Conservation (phyloP, 78 protist genomes). For the Cavenderia fasciculata region DNA sequence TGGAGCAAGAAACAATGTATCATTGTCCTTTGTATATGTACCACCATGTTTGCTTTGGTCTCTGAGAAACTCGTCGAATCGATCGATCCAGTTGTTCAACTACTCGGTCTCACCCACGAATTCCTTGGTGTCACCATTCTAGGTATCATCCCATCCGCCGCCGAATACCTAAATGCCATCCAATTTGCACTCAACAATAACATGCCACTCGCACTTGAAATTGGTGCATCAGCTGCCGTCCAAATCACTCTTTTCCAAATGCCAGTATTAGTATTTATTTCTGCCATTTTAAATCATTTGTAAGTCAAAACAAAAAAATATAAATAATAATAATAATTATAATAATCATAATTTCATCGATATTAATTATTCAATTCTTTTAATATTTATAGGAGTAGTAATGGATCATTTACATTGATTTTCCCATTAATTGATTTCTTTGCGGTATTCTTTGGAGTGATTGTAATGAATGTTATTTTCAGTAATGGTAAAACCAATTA, state of each 20-base stretch:
- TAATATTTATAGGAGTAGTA: background rate
- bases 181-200: slow-evolving; percentile 85
- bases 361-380: background rate
- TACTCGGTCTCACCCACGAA: slow-evolving; percentile 75
- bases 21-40: slow-evolving; percentile 67
- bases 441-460: slow-evolving; percentile 76
- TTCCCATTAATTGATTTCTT: slow-evolving; percentile 83
- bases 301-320: background rate
- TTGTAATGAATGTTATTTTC: slow-evolving; percentile 74
- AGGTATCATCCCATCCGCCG: slow-evolving; percentile 87
- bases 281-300: slow-evolving; percentile 54
- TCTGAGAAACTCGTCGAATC: slow-evolving; percentile 75
- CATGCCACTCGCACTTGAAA: slow-evolving; percentile 85
- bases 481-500: slow-evolving; percentile 85
- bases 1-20: slow-evolving; percentile 79
- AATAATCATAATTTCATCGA: background rate
- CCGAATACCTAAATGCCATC: slow-evolving; percentile 89
- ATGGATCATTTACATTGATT: slow-evolving; percentile 72
- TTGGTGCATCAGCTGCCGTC: slow-evolving; percentile 86
- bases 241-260: slow-evolving; percentile 87
- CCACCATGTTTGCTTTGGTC: slow-evolving; percentile 78
- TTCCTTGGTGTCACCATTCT: slow-evolving; percentile 88
- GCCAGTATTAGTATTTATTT: slow-evolving; percentile 77
- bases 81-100: slow-evolving; percentile 70
- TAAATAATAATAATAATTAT: background rate